Evolutionary conservation across 140 eudicot species (phyloP).

Genomic region (Anethum foeniculum): DNA sequence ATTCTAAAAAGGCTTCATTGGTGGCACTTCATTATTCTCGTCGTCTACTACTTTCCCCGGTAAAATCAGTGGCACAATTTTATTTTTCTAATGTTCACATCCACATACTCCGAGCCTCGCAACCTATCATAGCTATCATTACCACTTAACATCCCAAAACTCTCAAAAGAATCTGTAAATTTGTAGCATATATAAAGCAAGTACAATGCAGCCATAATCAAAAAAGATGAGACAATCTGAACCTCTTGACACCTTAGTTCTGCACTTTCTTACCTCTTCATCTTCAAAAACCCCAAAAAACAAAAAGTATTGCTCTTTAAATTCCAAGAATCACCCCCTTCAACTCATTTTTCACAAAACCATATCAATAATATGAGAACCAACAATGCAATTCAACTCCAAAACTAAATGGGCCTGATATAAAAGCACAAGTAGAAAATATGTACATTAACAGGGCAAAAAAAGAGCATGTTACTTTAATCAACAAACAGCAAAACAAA

Average conservation of each 20-base stretch:
- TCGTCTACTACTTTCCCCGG: slow-evolving; percentile 20
- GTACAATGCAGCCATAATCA: slow-evolving; percentile 60
- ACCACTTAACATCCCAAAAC: slow-evolving; percentile 32
- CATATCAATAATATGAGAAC: neutral
- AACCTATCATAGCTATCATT: slow-evolving; percentile 18
- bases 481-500: neutral
- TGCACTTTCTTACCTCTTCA: slow-evolving; percentile 76
- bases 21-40: slow-evolving; percentile 1
- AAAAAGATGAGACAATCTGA: slow-evolving; percentile 54
- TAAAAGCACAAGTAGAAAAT: neutral
- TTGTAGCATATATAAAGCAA: slow-evolving; percentile 53
- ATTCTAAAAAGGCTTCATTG: slow-evolving; percentile 29
- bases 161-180: slow-evolving; percentile 56
- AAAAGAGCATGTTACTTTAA: neutral
- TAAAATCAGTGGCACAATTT: slow-evolving; percentile 16
- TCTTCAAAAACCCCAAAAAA: slow-evolving; percentile 29
- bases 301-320: slow-evolving; percentile 1
- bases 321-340: neutral
- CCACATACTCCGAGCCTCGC: slow-evolving; percentile 14
- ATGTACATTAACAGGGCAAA: neutral
- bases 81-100: slow-evolving; percentile 22
- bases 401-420: neutral
- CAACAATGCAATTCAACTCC: neutral
- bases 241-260: slow-evolving; percentile 50
- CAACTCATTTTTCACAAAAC: slow-evolving; percentile 11